phyloP scores from a whole-genome alignment of 768 basidiomycete genomes.

The Rhodosporidiobolus sp. region DNA sequence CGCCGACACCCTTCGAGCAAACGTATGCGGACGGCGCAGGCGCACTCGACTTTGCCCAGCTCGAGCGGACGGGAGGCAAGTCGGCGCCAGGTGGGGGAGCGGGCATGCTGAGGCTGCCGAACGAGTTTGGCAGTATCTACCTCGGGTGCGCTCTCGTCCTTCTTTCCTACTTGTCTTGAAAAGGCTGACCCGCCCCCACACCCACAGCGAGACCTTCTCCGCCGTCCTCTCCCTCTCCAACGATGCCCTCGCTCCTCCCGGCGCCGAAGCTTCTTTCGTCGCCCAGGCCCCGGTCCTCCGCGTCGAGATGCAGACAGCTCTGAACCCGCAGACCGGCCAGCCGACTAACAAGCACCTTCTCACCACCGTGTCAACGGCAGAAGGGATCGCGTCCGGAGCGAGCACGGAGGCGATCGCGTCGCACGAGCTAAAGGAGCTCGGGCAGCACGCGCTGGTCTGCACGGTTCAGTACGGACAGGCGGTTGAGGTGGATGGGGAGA shows the following conservation, averaged over 20 bases:
- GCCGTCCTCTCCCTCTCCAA: slow-evolving; percentile 65
- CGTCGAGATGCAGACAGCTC: slow-evolving; percentile 80
- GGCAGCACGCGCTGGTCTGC: slow-evolving; percentile 83
- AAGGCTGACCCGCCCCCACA: background rate
- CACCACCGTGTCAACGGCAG: slow-evolving; percentile 29
- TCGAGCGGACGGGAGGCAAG: background rate
- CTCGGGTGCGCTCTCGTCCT: slow-evolving; percentile 55
- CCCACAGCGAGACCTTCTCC: slow-evolving; percentile 65
- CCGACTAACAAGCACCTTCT: slow-evolving; percentile 39
- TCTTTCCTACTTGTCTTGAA: background rate
- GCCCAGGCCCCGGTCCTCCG: slow-evolving; percentile 58
- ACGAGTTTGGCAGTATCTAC: slow-evolving; percentile 80
- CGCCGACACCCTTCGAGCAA: background rate
- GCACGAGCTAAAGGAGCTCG: slow-evolving; percentile 91
- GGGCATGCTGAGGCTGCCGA: slow-evolving; percentile 66
- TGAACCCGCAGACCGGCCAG: slow-evolving; percentile 65
- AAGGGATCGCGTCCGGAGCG: slow-evolving; percentile 55
- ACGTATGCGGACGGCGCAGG: background rate
- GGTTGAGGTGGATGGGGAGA: slow-evolving; percentile 42
- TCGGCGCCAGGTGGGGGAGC: background rate
- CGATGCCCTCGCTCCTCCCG: slow-evolving; percentile 58
- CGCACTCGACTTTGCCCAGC: background rate
- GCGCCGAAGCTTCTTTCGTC: slow-evolving; percentile 63
- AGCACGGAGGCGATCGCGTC: slow-evolving; percentile 66
- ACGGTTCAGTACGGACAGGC: slow-evolving; percentile 77